phyloP scores from a whole-genome alignment of 306 rosid species.

The Oxytropis ochrocephala region DNA sequence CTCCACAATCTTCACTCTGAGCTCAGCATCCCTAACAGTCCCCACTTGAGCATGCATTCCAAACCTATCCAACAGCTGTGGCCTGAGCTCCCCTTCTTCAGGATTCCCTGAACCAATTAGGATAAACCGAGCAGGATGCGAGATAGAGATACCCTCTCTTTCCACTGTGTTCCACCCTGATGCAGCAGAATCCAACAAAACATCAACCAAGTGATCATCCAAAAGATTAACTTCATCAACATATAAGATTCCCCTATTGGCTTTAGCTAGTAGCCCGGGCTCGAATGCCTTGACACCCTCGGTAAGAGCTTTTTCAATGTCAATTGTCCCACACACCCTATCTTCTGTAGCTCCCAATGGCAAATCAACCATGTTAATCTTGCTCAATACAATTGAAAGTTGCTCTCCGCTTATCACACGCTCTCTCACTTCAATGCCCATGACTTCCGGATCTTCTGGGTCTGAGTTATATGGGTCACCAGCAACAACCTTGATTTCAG shows the following conservation, averaged over 20 bases:
- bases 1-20: constrained; percentile 93
- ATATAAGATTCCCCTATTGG: constrained; percentile 89
- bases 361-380: constrained; percentile 95
- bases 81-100: constrained; percentile 98
- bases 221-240: constrained; percentile 94
- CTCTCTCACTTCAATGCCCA: constrained; percentile 84
- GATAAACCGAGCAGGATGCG: constrained; percentile 92
- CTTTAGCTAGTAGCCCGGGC: constrained; percentile 92
- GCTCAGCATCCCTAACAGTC: constrained; percentile 92
- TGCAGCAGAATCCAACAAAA: constrained; percentile 89
- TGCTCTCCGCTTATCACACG: constrained; percentile 56
- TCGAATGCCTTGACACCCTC: constrained; percentile 96
- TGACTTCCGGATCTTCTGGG: constrained; percentile 90
- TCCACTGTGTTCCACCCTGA: constrained; percentile 99
- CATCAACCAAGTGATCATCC: constrained; percentile 96
- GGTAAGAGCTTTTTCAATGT: constrained; percentile 91
- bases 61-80: constrained; percentile 89
- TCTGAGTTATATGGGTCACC: constrained; percentile 93
- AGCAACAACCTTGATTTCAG: constrained; percentile 71
- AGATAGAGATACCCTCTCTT: constrained; percentile 92
- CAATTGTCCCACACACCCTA: constrained; percentile 93
- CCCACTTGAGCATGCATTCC: constrained; percentile 99
- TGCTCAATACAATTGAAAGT: constrained; percentile 49
- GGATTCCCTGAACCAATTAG: constrained; percentile 95
- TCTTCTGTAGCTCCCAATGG: constrained; percentile 96